phyloP scores from a whole-genome alignment of 805 yeast species.

The Starmerella gropengiesseri region DNA sequence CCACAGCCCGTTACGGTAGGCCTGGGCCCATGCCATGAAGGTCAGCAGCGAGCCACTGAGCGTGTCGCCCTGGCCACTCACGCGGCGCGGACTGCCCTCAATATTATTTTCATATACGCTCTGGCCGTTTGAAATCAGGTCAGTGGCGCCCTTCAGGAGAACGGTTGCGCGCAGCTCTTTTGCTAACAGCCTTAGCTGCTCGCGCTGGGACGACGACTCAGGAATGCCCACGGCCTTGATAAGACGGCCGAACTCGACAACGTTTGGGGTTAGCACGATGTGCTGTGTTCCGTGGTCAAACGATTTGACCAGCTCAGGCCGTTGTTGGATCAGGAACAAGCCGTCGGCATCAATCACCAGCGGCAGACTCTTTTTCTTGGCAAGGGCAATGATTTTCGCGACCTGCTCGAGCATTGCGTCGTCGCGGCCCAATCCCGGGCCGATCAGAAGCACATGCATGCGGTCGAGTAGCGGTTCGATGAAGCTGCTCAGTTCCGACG shows the following conservation, averaged over 20 bases:
- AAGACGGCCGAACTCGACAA: slow-evolving; percentile 68
- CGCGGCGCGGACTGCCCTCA: slow-evolving; percentile 65
- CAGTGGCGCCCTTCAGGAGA: slow-evolving; percentile 64
- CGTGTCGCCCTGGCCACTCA: slow-evolving; percentile 96
- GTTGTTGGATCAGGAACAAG: slow-evolving; percentile 49
- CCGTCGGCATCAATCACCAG: slow-evolving; percentile 88
- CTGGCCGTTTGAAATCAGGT: slow-evolving; percentile 48
- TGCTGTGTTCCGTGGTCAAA: slow-evolving; percentile 36
- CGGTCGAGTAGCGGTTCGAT: slow-evolving; percentile 44
- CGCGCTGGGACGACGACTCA: slow-evolving; percentile 15
- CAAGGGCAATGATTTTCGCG: slow-evolving; percentile 45
- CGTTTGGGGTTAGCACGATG: slow-evolving; percentile 80
- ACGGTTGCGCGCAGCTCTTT: slow-evolving; percentile 44
- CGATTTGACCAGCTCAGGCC: slow-evolving; percentile 36
- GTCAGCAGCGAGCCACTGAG: slow-evolving; percentile 79
- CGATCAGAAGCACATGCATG: slow-evolving; percentile 73
- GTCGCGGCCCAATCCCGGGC: slow-evolving; percentile 93
- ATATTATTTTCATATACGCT: slow-evolving; percentile 36
- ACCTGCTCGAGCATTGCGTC: slow-evolving; percentile 50
- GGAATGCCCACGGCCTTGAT: slow-evolving; percentile 37
- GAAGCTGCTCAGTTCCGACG: slow-evolving; percentile 22
- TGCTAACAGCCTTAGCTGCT: slow-evolving; percentile 37
- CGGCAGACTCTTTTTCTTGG: slow-evolving; percentile 50
- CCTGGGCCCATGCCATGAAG: slow-evolving; percentile 65
- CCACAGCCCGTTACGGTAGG: slow-evolving; percentile 54